Conservation (phyloP, 2,329 filamentous ascomycete species). For the Penicillium hesseltinei region DNA sequence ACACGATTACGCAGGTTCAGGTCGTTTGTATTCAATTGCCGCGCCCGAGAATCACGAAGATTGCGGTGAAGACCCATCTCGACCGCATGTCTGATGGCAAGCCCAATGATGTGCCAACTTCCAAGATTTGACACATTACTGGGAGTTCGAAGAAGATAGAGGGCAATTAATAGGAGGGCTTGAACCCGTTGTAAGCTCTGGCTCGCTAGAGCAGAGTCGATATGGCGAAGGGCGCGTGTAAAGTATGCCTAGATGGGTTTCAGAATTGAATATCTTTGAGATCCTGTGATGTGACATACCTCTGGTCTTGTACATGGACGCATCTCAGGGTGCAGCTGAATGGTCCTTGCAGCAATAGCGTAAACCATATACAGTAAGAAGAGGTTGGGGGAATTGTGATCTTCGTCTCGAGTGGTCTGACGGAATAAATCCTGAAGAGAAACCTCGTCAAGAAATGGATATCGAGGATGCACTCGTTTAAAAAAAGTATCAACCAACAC, state of each 20-base stretch:
- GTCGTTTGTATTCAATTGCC: neutral
- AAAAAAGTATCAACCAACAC: neutral
- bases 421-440: neutral
- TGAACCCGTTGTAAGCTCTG: neutral
- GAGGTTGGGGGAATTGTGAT: neutral
- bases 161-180: neutral
- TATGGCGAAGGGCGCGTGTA: neutral
- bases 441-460: neutral
- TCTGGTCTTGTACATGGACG: neutral
- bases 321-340: neutral
- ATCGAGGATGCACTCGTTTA: neutral
- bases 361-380: neutral
- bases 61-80: neutral
- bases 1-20: neutral
- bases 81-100: neutral
- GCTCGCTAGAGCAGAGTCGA: neutral
- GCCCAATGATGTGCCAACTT: neutral
- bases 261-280: neutral
- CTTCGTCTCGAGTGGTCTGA: neutral
- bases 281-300: neutral
- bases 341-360: neutral
- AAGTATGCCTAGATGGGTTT: neutral
- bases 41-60: neutral
- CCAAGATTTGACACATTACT: neutral
- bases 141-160: neutral